Evolutionary conservation across 306 rosid genomes (phyloP), one percentile per base, ranked within the genome.

Genomic region (Quercus parvula): DNA sequence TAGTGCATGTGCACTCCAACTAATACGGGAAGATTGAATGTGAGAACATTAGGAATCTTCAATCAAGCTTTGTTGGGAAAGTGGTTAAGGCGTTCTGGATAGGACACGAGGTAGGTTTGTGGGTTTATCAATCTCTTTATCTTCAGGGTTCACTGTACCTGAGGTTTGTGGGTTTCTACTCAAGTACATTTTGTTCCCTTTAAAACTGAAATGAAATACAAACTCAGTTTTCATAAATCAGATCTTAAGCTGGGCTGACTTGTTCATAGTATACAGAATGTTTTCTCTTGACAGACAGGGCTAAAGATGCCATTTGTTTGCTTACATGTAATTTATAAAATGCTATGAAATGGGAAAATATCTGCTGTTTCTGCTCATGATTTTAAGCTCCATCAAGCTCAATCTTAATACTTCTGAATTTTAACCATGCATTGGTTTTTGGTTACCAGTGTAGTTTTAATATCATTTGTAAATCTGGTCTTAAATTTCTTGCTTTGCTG

Each of bases 401-500:
- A 20, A n/a, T 72, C 33, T 56, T 71, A 4, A 56, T 3, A 51
- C 14, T 76, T 25, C 6, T 10, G 30, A 24, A 25, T 25, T 57
- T 11, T 57, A 57, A 57, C 63, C 28, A 2, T 57, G 22, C 14
- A 57, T 59, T 12, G 57, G 41, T 49, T 73, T 78, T 71, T 75
- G 9, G 59, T 35, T 75, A 62, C 59, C 54, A 12, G 61, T 76
- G 20, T 64, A 55, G 57, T 56, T 66, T 79, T 28, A 31, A 55
- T 76, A 49, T 38, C 24, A 2, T 33, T 56, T 22, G 74, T 20
- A 31, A 17, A 11, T 25, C 20, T 51, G 71, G 18, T 55, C 44
- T 63, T 46, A 8, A 78, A 28, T 66, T 62, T 58, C 66, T 79
- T 76, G 75, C 17, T 46, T 74, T 71, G 46, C 6, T 46, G 14